These are phyloP conservation scores for Sphaceloma murrayae DNA, from an alignment of 2,329 filamentous ascomycete species.

Conservation along the genomic window DNA sequence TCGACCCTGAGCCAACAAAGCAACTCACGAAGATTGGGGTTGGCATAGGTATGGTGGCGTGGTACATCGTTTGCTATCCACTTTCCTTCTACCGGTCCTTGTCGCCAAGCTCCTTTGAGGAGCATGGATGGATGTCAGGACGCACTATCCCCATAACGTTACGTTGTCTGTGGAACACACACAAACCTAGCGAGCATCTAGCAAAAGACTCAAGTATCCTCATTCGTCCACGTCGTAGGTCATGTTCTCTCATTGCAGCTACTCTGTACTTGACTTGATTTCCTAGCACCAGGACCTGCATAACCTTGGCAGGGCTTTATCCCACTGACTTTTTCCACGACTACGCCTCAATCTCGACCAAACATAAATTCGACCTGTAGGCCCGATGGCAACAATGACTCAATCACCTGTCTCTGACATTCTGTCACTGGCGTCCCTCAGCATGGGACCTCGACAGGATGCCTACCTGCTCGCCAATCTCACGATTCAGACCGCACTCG, in stretches of 20 bases:
- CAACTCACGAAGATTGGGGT: conserved; percentile 1
- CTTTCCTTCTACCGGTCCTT: conserved; percentile 5
- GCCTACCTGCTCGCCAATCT: conserved; percentile 23
- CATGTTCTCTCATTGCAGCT: conserved; percentile 13
- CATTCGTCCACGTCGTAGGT: conserved; percentile 18
- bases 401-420: conserved; percentile 13
- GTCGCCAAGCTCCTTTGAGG: conserved; percentile 8
- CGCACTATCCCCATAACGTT: conserved; percentile 1
- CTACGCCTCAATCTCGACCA: conserved; percentile 11
- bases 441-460: conserved; percentile 11
- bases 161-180: conserved; percentile 12
- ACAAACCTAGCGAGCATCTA: conserved; percentile 8
- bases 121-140: conserved; percentile 3
- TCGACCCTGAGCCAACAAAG: conserved; percentile 8
- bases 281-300: not conserved
- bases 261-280: conserved; percentile 8
- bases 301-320: too few relatives aligned
- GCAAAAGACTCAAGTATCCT: conserved; percentile 8
- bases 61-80: conserved; percentile 14
- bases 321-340: not conserved
- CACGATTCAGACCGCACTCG: conserved; percentile 57
- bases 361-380: conserved; percentile 36
- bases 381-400: conserved; percentile 20
- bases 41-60: conserved; percentile 10
- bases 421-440: conserved; percentile 10